A percentile compares a stretch with the other conserved stretches of the same genome.
phyloP scores from a whole-genome alignment of 2,329 filamentous ascomycete genomes.

The Stachybotrys elegans region DNA sequence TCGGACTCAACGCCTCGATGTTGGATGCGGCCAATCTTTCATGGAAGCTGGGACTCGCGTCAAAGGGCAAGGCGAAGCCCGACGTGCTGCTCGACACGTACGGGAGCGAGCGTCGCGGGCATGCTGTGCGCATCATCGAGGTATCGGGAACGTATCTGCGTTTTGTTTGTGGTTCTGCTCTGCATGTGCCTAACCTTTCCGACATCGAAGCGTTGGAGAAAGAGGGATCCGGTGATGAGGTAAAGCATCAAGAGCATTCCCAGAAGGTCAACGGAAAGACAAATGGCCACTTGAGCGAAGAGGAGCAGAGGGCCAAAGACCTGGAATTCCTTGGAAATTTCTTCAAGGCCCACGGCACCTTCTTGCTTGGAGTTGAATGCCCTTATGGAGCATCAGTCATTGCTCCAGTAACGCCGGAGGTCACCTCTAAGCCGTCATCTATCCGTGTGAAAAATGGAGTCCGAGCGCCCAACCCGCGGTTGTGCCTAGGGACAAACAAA shows the following conservation, averaged over 20 bases:
- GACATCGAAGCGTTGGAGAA: slow-evolving; percentile 8
- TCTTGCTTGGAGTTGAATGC: slow-evolving; percentile 22
- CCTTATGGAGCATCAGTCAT: slow-evolving; percentile 13
- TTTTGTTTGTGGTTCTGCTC: slow-evolving; percentile 18
- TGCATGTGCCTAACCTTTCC: slow-evolving; percentile 13
- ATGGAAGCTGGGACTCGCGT: slow-evolving; percentile 27
- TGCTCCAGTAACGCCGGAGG: slow-evolving; percentile 5
- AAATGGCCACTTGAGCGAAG: neutral
- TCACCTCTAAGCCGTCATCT: neutral
- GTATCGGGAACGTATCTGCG: slow-evolving; percentile 6
- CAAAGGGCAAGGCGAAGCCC: slow-evolving; percentile 14
- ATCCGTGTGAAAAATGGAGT: slow-evolving; percentile 18
- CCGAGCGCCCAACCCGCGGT: slow-evolving; percentile 23
- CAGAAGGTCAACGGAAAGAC: neutral
- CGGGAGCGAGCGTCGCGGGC: slow-evolving; percentile 21
- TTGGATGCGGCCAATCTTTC: slow-evolving; percentile 26
- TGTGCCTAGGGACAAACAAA: slow-evolving; percentile 15
- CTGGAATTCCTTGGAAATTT: slow-evolving; percentile 16
- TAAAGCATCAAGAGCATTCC: neutral
- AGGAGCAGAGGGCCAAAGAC: neutral
- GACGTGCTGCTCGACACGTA: slow-evolving; percentile 22
- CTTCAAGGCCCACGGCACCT: slow-evolving; percentile 18
- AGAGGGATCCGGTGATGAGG: no score
- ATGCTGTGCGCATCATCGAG: slow-evolving; percentile 5
- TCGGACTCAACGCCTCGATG: slow-evolving; percentile 31